Evolutionary conservation across 176 grass and related monocot species (phyloP).

Genomic region (Oryza coarctata): DNA sequence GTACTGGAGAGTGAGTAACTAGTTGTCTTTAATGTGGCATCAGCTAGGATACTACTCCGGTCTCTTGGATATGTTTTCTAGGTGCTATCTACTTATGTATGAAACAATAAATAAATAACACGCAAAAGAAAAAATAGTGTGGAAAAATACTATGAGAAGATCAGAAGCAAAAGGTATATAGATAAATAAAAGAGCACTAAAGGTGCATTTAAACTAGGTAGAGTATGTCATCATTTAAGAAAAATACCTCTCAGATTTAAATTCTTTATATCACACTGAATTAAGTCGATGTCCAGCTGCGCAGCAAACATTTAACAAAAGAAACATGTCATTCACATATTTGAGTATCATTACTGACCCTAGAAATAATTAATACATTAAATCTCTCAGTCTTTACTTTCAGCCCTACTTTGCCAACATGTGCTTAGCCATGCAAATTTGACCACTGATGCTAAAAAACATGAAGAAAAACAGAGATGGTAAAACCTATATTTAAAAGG

Average conservation of each 20-base stretch:
- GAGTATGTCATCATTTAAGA: background rate
- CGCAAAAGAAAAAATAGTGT: background rate
- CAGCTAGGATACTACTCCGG: background rate
- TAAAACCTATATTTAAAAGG: background rate
- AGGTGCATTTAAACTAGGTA: background rate
- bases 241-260: slow-evolving; percentile 74
- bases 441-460: background rate
- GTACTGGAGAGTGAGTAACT: background rate
- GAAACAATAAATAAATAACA: background rate
- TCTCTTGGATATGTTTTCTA: background rate
- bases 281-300: slow-evolving; percentile 93
- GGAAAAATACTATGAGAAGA: background rate
- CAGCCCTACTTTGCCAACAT: background rate
- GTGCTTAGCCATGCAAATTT: slow-evolving; percentile 7
- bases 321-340: slow-evolving; percentile 22
- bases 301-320: slow-evolving; percentile 54
- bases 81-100: background rate
- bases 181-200: background rate
- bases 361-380: slow-evolving; percentile 1
- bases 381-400: slow-evolving; percentile 10
- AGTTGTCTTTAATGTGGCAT: background rate
- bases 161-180: background rate
- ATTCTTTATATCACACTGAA: slow-evolving; percentile 82
- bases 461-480: background rate
- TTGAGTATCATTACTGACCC: background rate